Percentiles rank a stretch among this genome's conserved stretches.
phyloP scores from a whole-genome alignment of 257 asterid species.

The Plantago major region DNA sequence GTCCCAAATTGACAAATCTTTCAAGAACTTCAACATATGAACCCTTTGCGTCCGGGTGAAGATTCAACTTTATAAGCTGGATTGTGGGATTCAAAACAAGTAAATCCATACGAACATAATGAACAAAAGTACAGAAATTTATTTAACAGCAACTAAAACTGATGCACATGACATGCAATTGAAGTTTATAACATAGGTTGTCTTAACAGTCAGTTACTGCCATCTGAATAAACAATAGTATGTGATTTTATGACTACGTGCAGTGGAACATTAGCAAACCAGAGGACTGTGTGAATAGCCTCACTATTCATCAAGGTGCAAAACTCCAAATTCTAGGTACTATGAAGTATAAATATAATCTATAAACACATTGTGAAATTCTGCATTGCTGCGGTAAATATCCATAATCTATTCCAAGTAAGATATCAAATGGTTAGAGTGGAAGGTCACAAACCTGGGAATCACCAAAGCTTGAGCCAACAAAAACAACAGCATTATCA shows the following conservation, averaged over 20 bases:
- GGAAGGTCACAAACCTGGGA: conserved; percentile 54
- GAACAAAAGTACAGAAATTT: no score
- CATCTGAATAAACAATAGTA: no score
- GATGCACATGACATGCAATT: background rate
- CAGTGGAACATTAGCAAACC: no score
- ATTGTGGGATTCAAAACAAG: conserved; percentile 17
- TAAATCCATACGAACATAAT: background rate
- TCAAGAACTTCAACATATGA: conserved; percentile 89
- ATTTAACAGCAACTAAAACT: no score
- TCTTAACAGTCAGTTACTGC: no score
- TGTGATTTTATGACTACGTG: no score
- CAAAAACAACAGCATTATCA: conserved; percentile 77
- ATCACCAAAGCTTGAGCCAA: conserved; percentile 94
- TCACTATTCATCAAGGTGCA: no score
- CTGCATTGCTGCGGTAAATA: background rate
- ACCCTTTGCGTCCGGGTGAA: conserved; percentile 79
- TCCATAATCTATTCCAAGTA: background rate
- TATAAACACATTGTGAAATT: no score
- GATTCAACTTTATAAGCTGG: conserved; percentile 82
- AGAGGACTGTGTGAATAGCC: no score
- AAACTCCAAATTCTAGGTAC: no score
- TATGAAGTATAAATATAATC: no score
- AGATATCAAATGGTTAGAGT: background rate
- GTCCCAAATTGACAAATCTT: conserved; percentile 87
- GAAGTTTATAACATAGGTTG: no score